A percentile compares a stretch with the other conserved stretches of the same genome.
Conservation (phyloP, 2,329 filamentous ascomycete genomes). For the Epichloe uncinata region DNA sequence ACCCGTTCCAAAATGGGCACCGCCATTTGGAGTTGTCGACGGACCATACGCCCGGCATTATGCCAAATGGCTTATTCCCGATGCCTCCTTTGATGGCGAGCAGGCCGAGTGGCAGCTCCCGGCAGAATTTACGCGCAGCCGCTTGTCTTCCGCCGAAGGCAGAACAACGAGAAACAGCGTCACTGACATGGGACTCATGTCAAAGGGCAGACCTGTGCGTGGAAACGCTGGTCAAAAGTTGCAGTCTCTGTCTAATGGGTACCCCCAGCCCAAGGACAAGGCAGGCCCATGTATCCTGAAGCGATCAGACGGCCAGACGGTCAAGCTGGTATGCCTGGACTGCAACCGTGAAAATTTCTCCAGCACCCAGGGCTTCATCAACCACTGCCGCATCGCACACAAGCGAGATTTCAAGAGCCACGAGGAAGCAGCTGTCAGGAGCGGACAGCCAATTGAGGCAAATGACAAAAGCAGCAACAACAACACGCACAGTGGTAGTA, state of each 20-base stretch:
- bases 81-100: constrained; percentile 69
- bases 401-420: constrained; percentile 90
- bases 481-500: background rate
- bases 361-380: constrained; percentile 98
- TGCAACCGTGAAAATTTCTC: constrained; percentile 86
- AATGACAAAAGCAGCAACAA: constrained; percentile 6
- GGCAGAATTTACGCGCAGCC: constrained; percentile 28
- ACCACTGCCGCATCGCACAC: constrained; percentile 94
- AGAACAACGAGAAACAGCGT: constrained; percentile 69
- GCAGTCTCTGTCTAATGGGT: constrained; percentile 56
- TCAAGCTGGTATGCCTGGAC: constrained; percentile 82
- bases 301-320: constrained; percentile 70
- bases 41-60: constrained; percentile 93
- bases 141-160: constrained; percentile 44
- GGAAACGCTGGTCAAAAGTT: constrained; percentile 46
- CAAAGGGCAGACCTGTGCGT: constrained; percentile 37
- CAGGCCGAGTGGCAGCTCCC: constrained; percentile 32
- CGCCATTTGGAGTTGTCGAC: constrained; percentile 81
- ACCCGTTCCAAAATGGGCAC: constrained; percentile 59
- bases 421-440: constrained; percentile 80
- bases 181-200: constrained; percentile 24
- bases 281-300: constrained; percentile 73
- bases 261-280: constrained; percentile 65
- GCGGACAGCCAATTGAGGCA: constrained; percentile 64
- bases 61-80: constrained; percentile 85